Evolutionary conservation across 83 land plant genomes (phyloP).

Genomic region (Picea engelmannii): DNA sequence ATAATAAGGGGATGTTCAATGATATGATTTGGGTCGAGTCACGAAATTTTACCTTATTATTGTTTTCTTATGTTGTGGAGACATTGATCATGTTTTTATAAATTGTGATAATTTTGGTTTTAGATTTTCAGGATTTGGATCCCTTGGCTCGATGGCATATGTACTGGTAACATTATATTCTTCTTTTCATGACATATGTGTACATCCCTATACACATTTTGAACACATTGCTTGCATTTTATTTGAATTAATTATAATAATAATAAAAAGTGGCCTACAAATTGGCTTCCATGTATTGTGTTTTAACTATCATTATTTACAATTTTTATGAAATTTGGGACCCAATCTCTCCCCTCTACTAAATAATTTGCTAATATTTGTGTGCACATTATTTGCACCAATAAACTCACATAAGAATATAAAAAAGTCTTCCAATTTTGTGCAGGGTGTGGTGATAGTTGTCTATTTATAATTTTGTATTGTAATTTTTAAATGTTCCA

Average conservation of each 20-base stretch:
- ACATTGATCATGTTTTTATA: not conserved
- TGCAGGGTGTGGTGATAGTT: not conserved
- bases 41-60: not conserved
- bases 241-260: not conserved
- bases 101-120: not conserved
- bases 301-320: not conserved
- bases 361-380: not conserved
- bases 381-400: not conserved
- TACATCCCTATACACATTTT: not conserved
- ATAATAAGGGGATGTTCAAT: not conserved
- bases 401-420: no score
- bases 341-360: not conserved
- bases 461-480: no score
- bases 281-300: not conserved
- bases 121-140: constrained; percentile 79
- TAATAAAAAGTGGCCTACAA: not conserved
- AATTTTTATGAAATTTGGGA: not conserved
- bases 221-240: not conserved
- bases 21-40: not conserved
- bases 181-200: not conserved
- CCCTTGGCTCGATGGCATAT: constrained; percentile 92
- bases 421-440: no score
- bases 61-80: not conserved
- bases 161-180: constrained; percentile 60
- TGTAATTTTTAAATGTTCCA: not conserved